These are phyloP conservation scores for Ambrosiella beaveri DNA, from an alignment of 2,329 filamentous ascomycete genomes.

Conservation along the genomic window DNA sequence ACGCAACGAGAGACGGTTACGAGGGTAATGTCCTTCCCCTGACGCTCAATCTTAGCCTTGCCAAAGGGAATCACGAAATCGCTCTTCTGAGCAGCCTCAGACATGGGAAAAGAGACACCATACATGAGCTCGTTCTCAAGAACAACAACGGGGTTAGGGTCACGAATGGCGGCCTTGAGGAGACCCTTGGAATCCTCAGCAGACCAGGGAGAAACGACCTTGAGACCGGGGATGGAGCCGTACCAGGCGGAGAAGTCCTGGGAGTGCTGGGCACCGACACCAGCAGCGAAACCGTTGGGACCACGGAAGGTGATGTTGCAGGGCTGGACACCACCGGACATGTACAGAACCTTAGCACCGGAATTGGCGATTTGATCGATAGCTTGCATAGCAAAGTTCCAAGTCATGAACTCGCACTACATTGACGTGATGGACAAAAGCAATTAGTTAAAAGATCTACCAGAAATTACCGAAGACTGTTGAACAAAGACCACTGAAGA, in stretches of 20 bases:
- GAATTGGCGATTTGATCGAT: slow-evolving; percentile 99
- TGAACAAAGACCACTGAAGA: too few relatives aligned
- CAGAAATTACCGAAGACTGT: too few relatives aligned
- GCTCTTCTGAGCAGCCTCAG: slow-evolving; percentile 82
- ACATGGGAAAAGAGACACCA: slow-evolving; percentile 91
- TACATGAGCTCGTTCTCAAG: slow-evolving; percentile 85
- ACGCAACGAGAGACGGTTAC: slow-evolving; percentile 91
- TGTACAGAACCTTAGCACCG: slow-evolving; percentile 96
- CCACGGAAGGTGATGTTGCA: slow-evolving; percentile 99
- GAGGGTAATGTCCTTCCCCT: slow-evolving; percentile 89
- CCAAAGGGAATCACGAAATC: slow-evolving; percentile 96
- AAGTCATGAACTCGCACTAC: slow-evolving; percentile 99
- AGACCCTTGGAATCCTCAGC: slow-evolving; percentile 97
- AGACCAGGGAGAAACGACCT: slow-evolving; percentile 93
- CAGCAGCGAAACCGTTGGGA: slow-evolving; percentile 91
- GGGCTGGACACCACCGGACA: slow-evolving; percentile 98
- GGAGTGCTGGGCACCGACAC: slow-evolving; percentile 94
- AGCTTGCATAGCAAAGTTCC: slow-evolving; percentile 99
- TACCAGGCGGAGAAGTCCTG: slow-evolving; percentile 99
- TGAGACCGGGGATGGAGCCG: slow-evolving; percentile 90
- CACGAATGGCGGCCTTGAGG: slow-evolving; percentile 90
- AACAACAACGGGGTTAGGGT: slow-evolving; percentile 90
- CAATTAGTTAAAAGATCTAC: slow-evolving; percentile 5
- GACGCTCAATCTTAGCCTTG: slow-evolving; percentile 97
- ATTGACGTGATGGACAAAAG: slow-evolving; percentile 5